phyloP scores from a whole-genome alignment of 164 flowering plant species.

The Vitis amurensis region DNA sequence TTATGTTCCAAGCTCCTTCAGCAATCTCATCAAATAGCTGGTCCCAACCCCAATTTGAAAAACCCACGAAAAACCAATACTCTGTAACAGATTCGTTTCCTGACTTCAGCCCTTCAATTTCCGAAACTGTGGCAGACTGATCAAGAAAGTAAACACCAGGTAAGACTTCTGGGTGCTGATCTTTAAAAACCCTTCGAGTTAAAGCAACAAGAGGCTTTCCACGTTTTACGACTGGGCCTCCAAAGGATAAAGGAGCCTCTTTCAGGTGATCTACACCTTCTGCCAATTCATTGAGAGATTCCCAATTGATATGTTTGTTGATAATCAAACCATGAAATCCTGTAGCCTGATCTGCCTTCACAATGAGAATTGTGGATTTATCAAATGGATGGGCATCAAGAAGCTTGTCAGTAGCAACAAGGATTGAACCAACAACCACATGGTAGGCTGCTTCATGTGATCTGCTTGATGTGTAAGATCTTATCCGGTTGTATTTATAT shows the following conservation, averaged over 20 bases:
- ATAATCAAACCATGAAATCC: conserved; percentile 81
- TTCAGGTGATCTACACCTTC: conserved; percentile 44
- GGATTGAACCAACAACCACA: conserved; percentile 58
- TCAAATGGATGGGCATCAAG: conserved; percentile 55
- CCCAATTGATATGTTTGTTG: conserved; percentile 80
- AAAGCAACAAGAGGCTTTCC: conserved; percentile 72
- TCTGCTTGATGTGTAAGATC: conserved; percentile 22
- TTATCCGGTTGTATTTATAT: conserved; percentile 10
- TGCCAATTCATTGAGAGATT: conserved; percentile 41
- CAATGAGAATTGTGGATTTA: conserved; percentile 61
- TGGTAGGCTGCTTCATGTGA: conserved; percentile 17
- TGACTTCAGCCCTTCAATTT: conserved; percentile 41
- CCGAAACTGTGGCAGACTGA: conserved; percentile 42
- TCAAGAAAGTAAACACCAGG: conserved; percentile 67
- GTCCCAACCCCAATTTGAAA: conserved; percentile 78
- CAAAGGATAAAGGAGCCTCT: conserved; percentile 76
- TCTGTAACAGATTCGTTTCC: conserved; percentile 45
- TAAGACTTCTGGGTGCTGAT: conserved; percentile 41
- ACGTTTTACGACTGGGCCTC: conserved; percentile 65
- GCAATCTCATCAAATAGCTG: conserved; percentile 78
- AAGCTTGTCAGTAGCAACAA: conserved; percentile 72
- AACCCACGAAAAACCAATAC: conserved; percentile 90
- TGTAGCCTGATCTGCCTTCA: conserved; percentile 49
- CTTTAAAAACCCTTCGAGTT: conserved; percentile 23
- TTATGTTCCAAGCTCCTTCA: conserved; percentile 65